Evolutionary conservation across 169 alveolate genomes (phyloP).

Genomic region (Cryptosporidium canis): DNA sequence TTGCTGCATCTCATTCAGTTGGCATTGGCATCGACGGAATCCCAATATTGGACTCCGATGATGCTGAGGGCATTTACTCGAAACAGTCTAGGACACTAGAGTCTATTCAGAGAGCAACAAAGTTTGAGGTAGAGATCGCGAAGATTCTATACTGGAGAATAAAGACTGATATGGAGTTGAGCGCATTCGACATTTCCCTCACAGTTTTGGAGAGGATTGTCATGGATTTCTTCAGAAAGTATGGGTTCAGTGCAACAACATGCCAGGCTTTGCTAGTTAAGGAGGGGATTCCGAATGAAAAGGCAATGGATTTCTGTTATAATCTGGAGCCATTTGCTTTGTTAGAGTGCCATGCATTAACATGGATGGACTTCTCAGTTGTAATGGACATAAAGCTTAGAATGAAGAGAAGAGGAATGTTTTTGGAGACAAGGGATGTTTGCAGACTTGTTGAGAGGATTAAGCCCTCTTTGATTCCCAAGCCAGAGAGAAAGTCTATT

Average conservation of each 20-base stretch:
- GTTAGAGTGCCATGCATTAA: slow-evolving; percentile 61
- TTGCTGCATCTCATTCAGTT: not conserved
- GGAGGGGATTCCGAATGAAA: slow-evolving; percentile 29
- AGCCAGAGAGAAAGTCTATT: slow-evolving; percentile 56
- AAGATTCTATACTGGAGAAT: slow-evolving; percentile 66
- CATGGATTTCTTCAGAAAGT: slow-evolving; percentile 38
- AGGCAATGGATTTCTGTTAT: slow-evolving; percentile 39
- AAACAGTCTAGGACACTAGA: not conserved
- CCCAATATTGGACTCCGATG: not conserved
- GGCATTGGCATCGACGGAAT: not conserved
- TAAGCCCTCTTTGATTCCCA: slow-evolving; percentile 67
- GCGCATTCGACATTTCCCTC: slow-evolving; percentile 26
- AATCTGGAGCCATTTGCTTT: slow-evolving; percentile 65
- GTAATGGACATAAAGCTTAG: slow-evolving; percentile 58
- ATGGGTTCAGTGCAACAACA: slow-evolving; percentile 31
- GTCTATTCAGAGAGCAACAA: slow-evolving; percentile 30
- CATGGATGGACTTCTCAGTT: slow-evolving; percentile 63
- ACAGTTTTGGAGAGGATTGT: slow-evolving; percentile 29
- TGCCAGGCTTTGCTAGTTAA: slow-evolving; percentile 45
- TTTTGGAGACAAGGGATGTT: slow-evolving; percentile 51
- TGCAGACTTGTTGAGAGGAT: slow-evolving; percentile 60
- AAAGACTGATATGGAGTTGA: slow-evolving; percentile 25
- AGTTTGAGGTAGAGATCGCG: slow-evolving; percentile 46
- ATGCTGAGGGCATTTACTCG: not conserved
- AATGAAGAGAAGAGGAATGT: slow-evolving; percentile 71